Evolutionary conservation across 768 basidiomycete genomes (phyloP).

Genomic region (Ephemerocybe angulata): DNA sequence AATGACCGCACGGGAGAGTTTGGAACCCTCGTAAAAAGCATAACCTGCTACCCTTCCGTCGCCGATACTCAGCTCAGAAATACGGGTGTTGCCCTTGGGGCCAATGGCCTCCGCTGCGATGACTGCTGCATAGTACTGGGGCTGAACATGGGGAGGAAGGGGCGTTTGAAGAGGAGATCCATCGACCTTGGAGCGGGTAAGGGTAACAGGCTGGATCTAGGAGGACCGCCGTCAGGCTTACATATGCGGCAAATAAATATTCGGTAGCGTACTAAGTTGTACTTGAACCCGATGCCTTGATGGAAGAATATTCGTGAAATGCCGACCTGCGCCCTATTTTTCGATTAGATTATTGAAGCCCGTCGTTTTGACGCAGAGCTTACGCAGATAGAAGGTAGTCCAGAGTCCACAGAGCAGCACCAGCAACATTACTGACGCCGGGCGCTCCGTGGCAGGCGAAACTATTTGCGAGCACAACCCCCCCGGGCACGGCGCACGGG

Average conservation of each 20-base stretch:
- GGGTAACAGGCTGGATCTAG: constrained; percentile 60
- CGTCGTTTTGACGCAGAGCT: constrained; percentile 8
- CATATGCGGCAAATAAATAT: no score
- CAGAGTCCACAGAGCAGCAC: constrained; percentile 63
- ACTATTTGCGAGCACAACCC: no score
- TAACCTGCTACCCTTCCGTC: constrained; percentile 56
- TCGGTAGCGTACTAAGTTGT: no score
- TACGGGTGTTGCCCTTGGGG: constrained; percentile 31
- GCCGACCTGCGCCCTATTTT: constrained; percentile 44
- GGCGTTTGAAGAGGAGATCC: constrained; percentile 49
- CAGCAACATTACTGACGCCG: constrained; percentile 63
- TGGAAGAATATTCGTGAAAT: constrained; percentile 59
- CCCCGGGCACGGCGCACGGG: no score
- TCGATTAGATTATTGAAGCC: constrained; percentile 13
- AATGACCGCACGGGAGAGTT: constrained; percentile 47
- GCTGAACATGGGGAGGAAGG: constrained; percentile 55
- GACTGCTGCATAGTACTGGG: constrained; percentile 62
- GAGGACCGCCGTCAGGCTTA: no score
- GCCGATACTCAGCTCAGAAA: constrained; percentile 45
- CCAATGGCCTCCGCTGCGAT: constrained; percentile 58
- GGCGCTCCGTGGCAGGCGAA: constrained; percentile 34
- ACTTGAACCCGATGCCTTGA: constrained; percentile 66
- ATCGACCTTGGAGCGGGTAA: constrained; percentile 56
- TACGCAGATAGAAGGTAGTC: constrained; percentile 61
- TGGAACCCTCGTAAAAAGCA: constrained; percentile 48